Base-by-base conservation (phyloP, 2,329 filamentous ascomycete species). In the Aspergillus phoenicis region DNA sequence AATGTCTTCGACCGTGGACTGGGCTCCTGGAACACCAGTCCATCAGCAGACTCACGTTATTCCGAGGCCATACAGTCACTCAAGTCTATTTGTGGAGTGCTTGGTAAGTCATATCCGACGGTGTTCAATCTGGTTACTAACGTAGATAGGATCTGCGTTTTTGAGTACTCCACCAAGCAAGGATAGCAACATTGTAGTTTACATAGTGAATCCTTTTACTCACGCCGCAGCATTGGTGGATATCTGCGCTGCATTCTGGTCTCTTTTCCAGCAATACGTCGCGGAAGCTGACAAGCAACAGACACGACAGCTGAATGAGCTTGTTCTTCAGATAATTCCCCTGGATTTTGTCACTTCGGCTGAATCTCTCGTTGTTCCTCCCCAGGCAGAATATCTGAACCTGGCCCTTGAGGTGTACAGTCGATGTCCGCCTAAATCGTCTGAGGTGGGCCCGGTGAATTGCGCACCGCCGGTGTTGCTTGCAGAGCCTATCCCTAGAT, bases 311-410 rank as follows among this genome's bases (percentile, higher is more conserved):
- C 65, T 75, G 24, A 72, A 75, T 53, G 85, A 87, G 61, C 71
- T 88, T 24, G 81, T 84, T 11, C 73, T 88, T 30, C 85, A 88
- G 65, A 78, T 88, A 26, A 70, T 89, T 13, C 85, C 86, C 0
- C 79, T 85, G 24, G 77, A 79, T 30, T 83, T 85, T 59, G 72
- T 88, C 20, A 80, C 81, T 36, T 82, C 80, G 0, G 74, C 78
- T n/a, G 80, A 84, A 15, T 78, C 78, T 2, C 74, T 87, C 41
- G 80, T 85, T 17, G 77, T 85, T 7, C 80, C 82, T 22, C 77
- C 82, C 11, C 78, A 82, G 33, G 69, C 70, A 22, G 80, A 81
- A 11, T 83, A 84, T 67, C 65, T 80, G 26, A 78, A 75, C 20
- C 72, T 87, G 48, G 84, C 84, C 10, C 75, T 85, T 30, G 84